Conservation (phyloP, 192 early-diverging fungal species). For the Coemansia sp. region DNA sequence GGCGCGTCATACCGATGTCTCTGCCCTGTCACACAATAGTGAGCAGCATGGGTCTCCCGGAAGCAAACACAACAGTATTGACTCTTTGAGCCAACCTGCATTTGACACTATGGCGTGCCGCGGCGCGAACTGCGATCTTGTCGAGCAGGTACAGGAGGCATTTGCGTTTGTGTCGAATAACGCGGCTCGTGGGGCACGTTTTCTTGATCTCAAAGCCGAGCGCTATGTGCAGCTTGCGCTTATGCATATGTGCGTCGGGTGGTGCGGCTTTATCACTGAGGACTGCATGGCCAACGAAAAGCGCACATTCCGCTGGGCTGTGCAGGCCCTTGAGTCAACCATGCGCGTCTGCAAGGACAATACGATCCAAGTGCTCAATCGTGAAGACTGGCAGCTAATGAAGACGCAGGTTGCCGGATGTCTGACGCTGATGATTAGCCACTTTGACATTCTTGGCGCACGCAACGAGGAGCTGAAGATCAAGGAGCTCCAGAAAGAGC, state of each 20-base stretch:
- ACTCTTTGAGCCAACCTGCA: neutral
- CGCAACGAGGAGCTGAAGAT: conserved; percentile 38
- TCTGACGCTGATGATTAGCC: conserved; percentile 76
- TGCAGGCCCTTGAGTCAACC: conserved; percentile 80
- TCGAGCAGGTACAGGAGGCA: conserved; percentile 49
- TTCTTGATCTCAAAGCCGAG: conserved; percentile 61
- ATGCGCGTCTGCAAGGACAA: conserved; percentile 74
- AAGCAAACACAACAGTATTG: conserved; percentile 5
- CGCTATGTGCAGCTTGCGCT: conserved; percentile 66
- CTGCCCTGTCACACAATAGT: neutral
- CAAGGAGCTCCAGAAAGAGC: conserved; percentile 30
- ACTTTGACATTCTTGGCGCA: conserved; percentile 78
- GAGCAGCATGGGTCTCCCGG: neutral
- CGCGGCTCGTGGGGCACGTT: conserved; percentile 60
- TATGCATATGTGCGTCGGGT: conserved; percentile 75
- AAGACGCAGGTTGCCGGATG: conserved; percentile 74
- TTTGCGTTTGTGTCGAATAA: conserved; percentile 59
- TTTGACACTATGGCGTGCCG: conserved; percentile 15
- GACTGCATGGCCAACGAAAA: conserved; percentile 79
- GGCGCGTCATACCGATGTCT: neutral
- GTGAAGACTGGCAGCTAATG: conserved; percentile 70
- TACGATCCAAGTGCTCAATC: conserved; percentile 66
- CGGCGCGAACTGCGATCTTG: conserved; percentile 35
- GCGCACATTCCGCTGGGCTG: conserved; percentile 81
- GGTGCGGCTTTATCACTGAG: conserved; percentile 83